Conservation (phyloP, 768 basidiomycete genomes). For the Lactifluus volemus region DNA sequence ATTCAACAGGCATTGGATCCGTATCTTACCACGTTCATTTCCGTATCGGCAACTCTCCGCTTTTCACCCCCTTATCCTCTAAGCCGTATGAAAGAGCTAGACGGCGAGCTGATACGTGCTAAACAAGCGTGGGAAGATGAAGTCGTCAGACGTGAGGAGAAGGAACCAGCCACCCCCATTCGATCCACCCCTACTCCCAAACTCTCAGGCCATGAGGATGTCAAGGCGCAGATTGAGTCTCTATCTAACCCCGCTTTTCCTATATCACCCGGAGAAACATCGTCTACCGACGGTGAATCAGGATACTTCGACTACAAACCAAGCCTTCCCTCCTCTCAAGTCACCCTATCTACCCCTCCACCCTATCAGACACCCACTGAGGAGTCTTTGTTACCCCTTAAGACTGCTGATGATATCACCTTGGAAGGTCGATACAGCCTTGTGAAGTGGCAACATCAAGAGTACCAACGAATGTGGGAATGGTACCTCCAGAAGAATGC, state of each 20-base stretch:
- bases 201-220: conserved; percentile 33
- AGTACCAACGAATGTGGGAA: conserved; percentile 87
- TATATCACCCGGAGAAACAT: conserved; percentile 28
- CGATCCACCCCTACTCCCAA: conserved; percentile 13
- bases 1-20: conserved; percentile 79
- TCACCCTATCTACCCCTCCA: conserved; percentile 18
- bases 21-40: conserved; percentile 81
- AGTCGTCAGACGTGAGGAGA: conserved; percentile 68
- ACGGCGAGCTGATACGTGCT: conserved; percentile 60
- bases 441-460: conserved; percentile 74
- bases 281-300: conserved; percentile 20
- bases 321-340: conserved; percentile 23
- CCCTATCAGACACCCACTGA: conserved; percentile 28
- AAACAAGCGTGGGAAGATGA: conserved; percentile 85
- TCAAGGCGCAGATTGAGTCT: conserved; percentile 61
- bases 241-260: conserved; percentile 31
- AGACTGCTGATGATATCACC: conserved; percentile 59
- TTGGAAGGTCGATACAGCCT: conserved; percentile 64
- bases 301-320: conserved; percentile 39
- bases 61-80: conserved; percentile 92
- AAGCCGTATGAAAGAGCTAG: conserved; percentile 79
- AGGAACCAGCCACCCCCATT: conserved; percentile 26
- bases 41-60: conserved; percentile 85
- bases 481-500: conserved; percentile 86
- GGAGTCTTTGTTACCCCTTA: conserved; percentile 40